Percentiles rank a stretch among this genome's conserved stretches.
phyloP scores from a whole-genome alignment of 352 stramenopile genomes.

The Peronosclerospora sorghi region DNA sequence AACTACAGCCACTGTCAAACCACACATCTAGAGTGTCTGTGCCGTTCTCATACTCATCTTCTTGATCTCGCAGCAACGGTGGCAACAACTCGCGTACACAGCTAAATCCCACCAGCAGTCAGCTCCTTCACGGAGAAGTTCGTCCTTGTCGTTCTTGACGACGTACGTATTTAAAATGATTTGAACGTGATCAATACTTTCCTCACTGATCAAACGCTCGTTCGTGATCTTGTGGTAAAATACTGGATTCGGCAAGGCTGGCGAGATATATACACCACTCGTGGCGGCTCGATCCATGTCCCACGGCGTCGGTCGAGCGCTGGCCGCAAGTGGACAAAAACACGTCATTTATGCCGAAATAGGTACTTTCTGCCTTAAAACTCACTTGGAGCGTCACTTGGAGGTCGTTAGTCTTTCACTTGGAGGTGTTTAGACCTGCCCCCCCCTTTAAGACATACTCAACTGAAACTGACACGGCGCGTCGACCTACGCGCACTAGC shows the following conservation, averaged over 20 bases:
- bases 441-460: too few species aligned
- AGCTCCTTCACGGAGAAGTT: constrained; percentile 76
- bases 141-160: constrained; percentile 14
- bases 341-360: too few species aligned
- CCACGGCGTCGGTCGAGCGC: constrained; percentile 71
- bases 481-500: too few species aligned
- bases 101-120: constrained; percentile 95
- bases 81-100: constrained; percentile 58
- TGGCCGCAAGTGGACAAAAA: constrained; percentile 92
- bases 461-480: too few species aligned
- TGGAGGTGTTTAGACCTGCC: too few species aligned
- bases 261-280: constrained; percentile 99
- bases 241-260: constrained; percentile 97
- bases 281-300: constrained; percentile 76
- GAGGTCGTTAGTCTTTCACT: too few species aligned
- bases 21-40: constrained; percentile 99
- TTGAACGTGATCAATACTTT: constrained; percentile 86
- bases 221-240: constrained; percentile 90
- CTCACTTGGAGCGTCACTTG: too few species aligned
- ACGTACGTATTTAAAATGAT: constrained; percentile 35
- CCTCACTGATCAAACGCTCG: constrained; percentile 86
- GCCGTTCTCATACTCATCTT: constrained; percentile 89
- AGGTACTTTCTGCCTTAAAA: too few species aligned
- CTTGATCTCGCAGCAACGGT: constrained; percentile 39
- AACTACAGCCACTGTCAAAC: constrained; percentile 93